Percentiles rank a stretch among this genome's conserved stretches.
Conservation (phyloP, 306 rosid species). For the Dalbergia cochinchinensis region DNA sequence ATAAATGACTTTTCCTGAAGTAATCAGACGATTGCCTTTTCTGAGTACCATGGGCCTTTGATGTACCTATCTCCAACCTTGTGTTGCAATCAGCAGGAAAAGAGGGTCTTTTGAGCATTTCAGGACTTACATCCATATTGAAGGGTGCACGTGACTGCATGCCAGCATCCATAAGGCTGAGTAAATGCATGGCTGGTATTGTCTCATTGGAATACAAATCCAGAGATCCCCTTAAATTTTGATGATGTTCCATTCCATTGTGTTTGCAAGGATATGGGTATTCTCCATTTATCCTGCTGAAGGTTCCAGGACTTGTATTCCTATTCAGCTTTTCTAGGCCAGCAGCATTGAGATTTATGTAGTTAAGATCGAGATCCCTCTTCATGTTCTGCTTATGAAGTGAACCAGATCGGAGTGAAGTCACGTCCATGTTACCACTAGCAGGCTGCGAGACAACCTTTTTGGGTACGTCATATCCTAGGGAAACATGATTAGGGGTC, state of each 20-base stretch:
- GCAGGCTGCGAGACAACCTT: conserved; percentile 67
- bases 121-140: conserved; percentile 59
- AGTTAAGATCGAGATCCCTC: conserved; percentile 63
- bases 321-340: conserved; percentile 63
- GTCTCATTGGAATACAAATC: conserved; percentile 90
- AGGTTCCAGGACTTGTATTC: conserved; percentile 58
- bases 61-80: conserved; percentile 61
- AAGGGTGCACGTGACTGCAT: conserved; percentile 73
- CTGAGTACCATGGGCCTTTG: conserved; percentile 55
- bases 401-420: conserved; percentile 54
- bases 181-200: conserved; percentile 98
- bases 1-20: conserved; percentile 54
- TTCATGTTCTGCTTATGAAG: conserved; percentile 59
- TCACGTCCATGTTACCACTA: conserved; percentile 48
- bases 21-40: conserved; percentile 59
- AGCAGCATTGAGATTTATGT: conserved; percentile 57
- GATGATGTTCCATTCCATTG: conserved; percentile 65
- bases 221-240: conserved; percentile 63
- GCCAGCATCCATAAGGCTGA: conserved; percentile 97
- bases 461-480: conserved; percentile 57
- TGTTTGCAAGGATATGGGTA: conserved; percentile 60
- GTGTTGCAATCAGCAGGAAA: conserved; percentile 62
- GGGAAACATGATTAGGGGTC: conserved; percentile 55
- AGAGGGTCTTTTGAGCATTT: conserved; percentile 65
- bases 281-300: conserved; percentile 68